Conservation (phyloP, 2,329 filamentous ascomycete species). For the Pseudogymnoascus sp. region DNA sequence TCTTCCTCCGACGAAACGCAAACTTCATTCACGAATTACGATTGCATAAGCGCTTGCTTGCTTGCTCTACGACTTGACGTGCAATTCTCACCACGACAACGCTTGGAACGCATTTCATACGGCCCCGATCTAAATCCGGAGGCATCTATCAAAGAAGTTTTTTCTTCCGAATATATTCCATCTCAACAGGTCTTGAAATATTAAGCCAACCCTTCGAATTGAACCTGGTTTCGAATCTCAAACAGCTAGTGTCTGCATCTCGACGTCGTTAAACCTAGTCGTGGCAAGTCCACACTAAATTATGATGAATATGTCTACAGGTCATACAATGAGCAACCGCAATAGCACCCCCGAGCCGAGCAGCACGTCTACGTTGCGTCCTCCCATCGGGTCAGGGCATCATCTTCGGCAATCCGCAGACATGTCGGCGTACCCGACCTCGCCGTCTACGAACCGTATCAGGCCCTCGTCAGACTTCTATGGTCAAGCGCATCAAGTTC, state of each 20-base stretch:
- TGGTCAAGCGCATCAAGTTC: slow-evolving; percentile 63
- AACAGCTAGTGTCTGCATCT: slow-evolving; percentile 17
- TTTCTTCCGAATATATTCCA: slow-evolving; percentile 5
- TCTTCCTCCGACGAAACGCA: slow-evolving; percentile 17
- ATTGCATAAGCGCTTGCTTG: slow-evolving; percentile 6
- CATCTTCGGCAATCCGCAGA: slow-evolving; percentile 92
- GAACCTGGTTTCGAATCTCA: slow-evolving; percentile 24
- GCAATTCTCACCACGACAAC: slow-evolving; percentile 6
- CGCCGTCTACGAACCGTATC: slow-evolving; percentile 66
- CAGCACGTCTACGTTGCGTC: slow-evolving; percentile 72
- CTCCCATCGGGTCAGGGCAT: slow-evolving; percentile 70
- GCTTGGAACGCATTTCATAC: slow-evolving; percentile 2
- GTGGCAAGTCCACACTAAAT: slow-evolving; percentile 10
- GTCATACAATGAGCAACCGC: slow-evolving; percentile 68
- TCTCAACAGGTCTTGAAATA: slow-evolving; percentile 4
- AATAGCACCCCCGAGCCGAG: slow-evolving; percentile 95
- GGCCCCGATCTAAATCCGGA: slow-evolving; percentile 2
- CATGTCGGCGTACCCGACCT: slow-evolving; percentile 73
- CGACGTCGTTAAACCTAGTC: slow-evolving; percentile 14
- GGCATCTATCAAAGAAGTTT: slow-evolving; percentile 1
- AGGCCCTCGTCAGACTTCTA: slow-evolving; percentile 94
- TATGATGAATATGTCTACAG: slow-evolving; percentile 59
- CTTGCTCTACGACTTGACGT: slow-evolving; percentile 1
- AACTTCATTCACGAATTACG: slow-evolving; percentile 2
- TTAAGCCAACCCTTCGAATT: slow-evolving; percentile 9